phyloP scores from a whole-genome alignment of 331 rosid genomes.

The Pyracantha coccinea region DNA sequence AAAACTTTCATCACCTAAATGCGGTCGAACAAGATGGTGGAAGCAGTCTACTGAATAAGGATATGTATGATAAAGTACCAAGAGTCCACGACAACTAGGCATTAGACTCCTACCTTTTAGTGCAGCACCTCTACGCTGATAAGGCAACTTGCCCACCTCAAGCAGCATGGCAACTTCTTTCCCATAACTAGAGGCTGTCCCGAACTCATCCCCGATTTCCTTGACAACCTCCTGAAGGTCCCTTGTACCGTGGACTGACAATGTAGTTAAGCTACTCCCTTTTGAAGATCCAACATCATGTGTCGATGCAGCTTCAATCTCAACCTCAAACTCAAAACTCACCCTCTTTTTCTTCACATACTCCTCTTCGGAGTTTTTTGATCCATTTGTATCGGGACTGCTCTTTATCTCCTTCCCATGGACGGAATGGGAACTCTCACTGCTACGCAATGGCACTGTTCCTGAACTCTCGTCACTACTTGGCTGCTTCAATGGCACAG shows the following conservation, averaged over 20 bases:
- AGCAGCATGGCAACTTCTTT: conserved; percentile 87
- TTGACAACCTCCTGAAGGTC: conserved; percentile 78
- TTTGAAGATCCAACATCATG: conserved; percentile 73
- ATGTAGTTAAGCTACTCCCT: conserved; percentile 60
- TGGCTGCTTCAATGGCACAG: conserved; percentile 34
- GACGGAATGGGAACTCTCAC: conserved; percentile 36
- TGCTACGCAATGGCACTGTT: conserved; percentile 7
- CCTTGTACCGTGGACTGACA: conserved; percentile 64
- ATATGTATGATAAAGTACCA: background rate
- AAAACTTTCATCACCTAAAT: background rate
- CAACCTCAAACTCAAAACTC: conserved; percentile 70
- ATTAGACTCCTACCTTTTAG: conserved; percentile 50
- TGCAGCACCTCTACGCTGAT: conserved; percentile 47
- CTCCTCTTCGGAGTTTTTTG: conserved; percentile 39
- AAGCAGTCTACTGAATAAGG: background rate
- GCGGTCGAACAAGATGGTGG: background rate
- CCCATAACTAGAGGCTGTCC: conserved; percentile 68
- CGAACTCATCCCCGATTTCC: conserved; percentile 83
- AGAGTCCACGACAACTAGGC: background rate
- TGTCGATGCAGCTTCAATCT: conserved; percentile 36
- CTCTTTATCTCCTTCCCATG: conserved; percentile 46
- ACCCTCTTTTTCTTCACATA: conserved; percentile 55
- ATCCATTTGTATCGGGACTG: conserved; percentile 54
- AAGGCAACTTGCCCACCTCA: conserved; percentile 84
- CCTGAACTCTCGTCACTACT: conserved; percentile 13